phyloP scores from a whole-genome alignment of 805 yeast species.

The Pichia scutulata region DNA sequence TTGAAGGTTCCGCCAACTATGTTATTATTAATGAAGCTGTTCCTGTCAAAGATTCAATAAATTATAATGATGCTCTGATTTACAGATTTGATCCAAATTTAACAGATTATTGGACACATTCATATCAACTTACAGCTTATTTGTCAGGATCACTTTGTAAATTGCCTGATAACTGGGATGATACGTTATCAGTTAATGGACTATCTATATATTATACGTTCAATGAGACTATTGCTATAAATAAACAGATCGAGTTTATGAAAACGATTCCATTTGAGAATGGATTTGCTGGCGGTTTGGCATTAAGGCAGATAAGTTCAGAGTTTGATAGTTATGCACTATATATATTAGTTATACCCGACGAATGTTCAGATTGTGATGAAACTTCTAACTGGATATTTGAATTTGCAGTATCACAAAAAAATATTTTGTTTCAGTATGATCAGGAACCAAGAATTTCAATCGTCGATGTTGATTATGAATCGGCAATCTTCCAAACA shows the following conservation, averaged over 20 bases:
- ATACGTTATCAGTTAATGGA: slow-evolving; percentile 14
- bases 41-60: slow-evolving; percentile 10
- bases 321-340: neutral
- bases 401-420: slow-evolving; percentile 58
- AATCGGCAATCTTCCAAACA: slow-evolving; percentile 58
- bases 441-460: slow-evolving; percentile 47
- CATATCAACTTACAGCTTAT: slow-evolving; percentile 40
- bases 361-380: slow-evolving; percentile 17
- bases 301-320: slow-evolving; percentile 7
- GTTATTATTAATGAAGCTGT: slow-evolving; percentile 6
- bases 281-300: slow-evolving; percentile 23
- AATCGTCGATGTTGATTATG: slow-evolving; percentile 63
- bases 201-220: slow-evolving; percentile 22
- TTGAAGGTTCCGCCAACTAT: neutral
- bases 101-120: slow-evolving; percentile 13
- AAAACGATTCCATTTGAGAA: slow-evolving; percentile 12
- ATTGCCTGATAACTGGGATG: slow-evolving; percentile 20
- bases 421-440: slow-evolving; percentile 62
- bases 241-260: slow-evolving; percentile 9
- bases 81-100: slow-evolving; percentile 6
- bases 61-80: slow-evolving; percentile 3
- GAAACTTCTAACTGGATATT: slow-evolving; percentile 42
- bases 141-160: slow-evolving; percentile 45
- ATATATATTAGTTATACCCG: slow-evolving; percentile 20
- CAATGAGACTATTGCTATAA: slow-evolving; percentile 14